phyloP scores from a whole-genome alignment of 148 eudicot species.

The Heliosperma pusillum region DNA sequence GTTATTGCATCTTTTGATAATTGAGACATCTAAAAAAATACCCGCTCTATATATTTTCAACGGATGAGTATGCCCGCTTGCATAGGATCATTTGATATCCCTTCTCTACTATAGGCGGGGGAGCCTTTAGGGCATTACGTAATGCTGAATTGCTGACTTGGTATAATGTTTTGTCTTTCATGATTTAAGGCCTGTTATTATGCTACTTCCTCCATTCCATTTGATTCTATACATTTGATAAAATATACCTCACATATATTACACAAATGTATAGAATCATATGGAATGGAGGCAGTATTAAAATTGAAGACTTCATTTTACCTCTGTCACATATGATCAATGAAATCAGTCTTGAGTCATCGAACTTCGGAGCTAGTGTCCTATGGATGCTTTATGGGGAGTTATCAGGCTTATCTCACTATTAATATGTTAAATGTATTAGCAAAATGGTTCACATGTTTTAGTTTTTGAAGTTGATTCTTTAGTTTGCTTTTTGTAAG shows the following conservation, averaged over 20 bases:
- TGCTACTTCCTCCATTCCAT: no score
- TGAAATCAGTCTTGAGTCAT: no score
- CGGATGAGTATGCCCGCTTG: no score
- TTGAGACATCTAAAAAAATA: no score
- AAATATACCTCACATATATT: no score
- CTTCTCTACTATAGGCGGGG: neutral
- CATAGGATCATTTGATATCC: no score
- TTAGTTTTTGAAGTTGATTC: neutral
- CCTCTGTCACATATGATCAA: neutral
- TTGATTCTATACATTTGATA: no score
- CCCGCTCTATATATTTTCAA: neutral
- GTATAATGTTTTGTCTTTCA: no score
- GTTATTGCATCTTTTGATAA: neutral
- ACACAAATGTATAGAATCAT: no score
- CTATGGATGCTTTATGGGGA: neutral
- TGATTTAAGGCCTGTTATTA: neutral
- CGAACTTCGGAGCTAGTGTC: no score
- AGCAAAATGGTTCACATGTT: neutral
- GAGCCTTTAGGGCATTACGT: neutral
- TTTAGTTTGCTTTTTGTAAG: neutral
- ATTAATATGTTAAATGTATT: neutral
- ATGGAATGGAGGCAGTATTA: no score
- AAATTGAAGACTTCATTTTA: no score
- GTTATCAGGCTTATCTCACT: neutral
- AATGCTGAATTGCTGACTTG: neutral